Conservation (phyloP, 192 early-diverging fungal genomes). For the Obelidium mucronatum region DNA sequence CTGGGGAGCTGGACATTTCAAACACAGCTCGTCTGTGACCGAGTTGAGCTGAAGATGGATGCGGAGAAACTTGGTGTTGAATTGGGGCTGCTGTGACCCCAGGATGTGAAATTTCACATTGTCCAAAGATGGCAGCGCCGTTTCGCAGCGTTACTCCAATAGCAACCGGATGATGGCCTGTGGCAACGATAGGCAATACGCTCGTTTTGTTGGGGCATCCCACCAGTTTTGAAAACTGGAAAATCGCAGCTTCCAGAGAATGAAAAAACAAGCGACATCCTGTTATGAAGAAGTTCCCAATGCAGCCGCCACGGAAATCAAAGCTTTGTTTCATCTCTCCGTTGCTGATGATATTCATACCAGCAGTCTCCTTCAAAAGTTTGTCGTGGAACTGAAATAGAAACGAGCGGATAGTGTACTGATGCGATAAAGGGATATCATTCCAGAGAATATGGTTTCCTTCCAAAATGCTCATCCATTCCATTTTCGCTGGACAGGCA, state of each 20-base stretch:
- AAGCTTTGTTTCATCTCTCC: slow-evolving; percentile 44
- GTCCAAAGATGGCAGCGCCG: slow-evolving; percentile 68
- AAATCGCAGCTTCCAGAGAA: slow-evolving; percentile 71
- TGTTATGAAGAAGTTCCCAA: slow-evolving; percentile 83
- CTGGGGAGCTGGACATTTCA: slow-evolving; percentile 3
- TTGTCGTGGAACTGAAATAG: slow-evolving; percentile 72
- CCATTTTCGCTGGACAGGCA: slow-evolving; percentile 61
- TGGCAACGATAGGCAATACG: slow-evolving; percentile 75
- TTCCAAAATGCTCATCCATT: slow-evolving; percentile 78
- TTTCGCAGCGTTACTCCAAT: slow-evolving; percentile 76
- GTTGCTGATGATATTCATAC: slow-evolving; percentile 19
- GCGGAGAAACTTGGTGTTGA: slow-evolving; percentile 21
- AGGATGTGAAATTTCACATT: slow-evolving; percentile 82
- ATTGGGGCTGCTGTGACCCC: slow-evolving; percentile 50
- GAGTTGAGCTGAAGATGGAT: slow-evolving; percentile 7
- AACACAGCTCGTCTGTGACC: not conserved
- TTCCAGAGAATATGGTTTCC: slow-evolving; percentile 71
- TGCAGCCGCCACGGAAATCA: slow-evolving; percentile 75
- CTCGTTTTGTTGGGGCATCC: slow-evolving; percentile 68
- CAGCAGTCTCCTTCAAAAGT: slow-evolving; percentile 62
- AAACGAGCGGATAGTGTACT: slow-evolving; percentile 77
- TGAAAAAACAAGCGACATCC: slow-evolving; percentile 79
- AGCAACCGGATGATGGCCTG: slow-evolving; percentile 40
- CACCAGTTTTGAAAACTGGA: slow-evolving; percentile 75
- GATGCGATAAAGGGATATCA: slow-evolving; percentile 48